Base-by-base conservation (phyloP, 345 rosid species). In the Adansonia digitata region DNA sequence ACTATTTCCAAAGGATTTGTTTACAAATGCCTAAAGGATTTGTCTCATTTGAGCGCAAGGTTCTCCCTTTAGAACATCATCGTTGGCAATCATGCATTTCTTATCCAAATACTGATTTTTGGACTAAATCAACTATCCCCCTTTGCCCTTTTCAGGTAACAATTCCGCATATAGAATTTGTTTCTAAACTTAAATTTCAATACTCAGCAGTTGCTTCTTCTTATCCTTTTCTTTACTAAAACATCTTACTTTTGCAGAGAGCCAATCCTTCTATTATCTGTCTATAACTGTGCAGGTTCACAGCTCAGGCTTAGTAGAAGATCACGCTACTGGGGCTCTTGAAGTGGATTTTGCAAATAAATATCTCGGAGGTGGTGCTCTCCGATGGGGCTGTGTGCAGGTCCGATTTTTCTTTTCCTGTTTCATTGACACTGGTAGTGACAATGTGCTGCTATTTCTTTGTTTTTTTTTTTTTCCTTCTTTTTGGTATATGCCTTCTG, bases 331-430 rank as follows among this genome's bases (percentile, higher is more conserved):
- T 24, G 88, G 77, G 64, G 88, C 92, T 71, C 86, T 93, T 59
- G 93, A 86, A 82, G 96, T 91, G 80, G 99, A 95, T 88, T 95
- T 95, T 77, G 96, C 99, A 48, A 91, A 93, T 82, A 85, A 81
- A 82, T 91, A 87, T 81, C 83, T 95, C 48, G 97, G 99, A 60
- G 99, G 99, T 48, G 97, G 98, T 81, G 88, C 97, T 74, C 91
- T 95, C 72, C 66, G 49, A 57, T 83, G 90, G 81, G 99, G 99
- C 59, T 95, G 99, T 75, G 89, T 91, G 61, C 99, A 91, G 97
- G 98, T 93, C 69, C 27, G 20, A 15, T 66, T 43, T 57, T 65
- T 39, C 0, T 4, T 37, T 74, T 63, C 17, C 15, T 4, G 24
- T 4, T 60, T 45, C 56, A 9, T 49, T 29, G 69, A 34, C n/a